Percentiles rank a stretch among this genome's conserved stretches.
Evolutionary conservation across 176 grass and related monocot species (phyloP).

Genomic region (Aegilops tauschii): DNA sequence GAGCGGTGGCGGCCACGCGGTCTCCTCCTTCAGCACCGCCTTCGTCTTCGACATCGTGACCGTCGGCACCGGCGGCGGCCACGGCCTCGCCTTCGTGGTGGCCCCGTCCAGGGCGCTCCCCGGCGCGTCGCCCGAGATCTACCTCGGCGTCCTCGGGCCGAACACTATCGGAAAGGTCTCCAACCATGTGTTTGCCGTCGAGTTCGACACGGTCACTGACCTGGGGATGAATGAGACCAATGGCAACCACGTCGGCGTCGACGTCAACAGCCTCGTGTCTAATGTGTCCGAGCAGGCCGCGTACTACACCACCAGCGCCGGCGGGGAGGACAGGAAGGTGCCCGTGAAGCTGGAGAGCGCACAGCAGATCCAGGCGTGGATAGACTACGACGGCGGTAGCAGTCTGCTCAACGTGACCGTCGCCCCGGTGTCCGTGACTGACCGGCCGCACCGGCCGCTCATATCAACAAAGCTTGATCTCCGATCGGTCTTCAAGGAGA

Average conservation of each 20-base stretch:
- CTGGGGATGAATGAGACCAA: conserved; percentile 84
- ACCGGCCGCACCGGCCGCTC: conserved; percentile 37
- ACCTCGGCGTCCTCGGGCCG: conserved; percentile 54
- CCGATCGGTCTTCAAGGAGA: neutral
- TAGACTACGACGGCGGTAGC: conserved; percentile 62
- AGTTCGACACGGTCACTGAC: conserved; percentile 91
- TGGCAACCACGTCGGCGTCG: conserved; percentile 78
- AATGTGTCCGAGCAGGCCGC: conserved; percentile 35
- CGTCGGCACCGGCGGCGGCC: conserved; percentile 49
- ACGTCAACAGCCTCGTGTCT: conserved; percentile 59
- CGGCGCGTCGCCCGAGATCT: conserved; percentile 66
- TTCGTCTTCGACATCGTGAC: conserved; percentile 64
- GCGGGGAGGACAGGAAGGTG: conserved; percentile 36
- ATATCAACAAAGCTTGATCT: conserved; percentile 56
- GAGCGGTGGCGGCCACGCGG: neutral
- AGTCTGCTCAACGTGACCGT: conserved; percentile 46
- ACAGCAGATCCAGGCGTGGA: conserved; percentile 54
- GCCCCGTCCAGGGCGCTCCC: conserved; percentile 44
- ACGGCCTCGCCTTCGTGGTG: conserved; percentile 66
- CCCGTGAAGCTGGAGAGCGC: conserved; percentile 23
- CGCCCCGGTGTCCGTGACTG: conserved; percentile 3
- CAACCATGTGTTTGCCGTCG: conserved; percentile 79
- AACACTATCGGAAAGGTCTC: conserved; percentile 37
- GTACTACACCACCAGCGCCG: conserved; percentile 25
- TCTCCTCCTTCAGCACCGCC: conserved; percentile 61